These are phyloP conservation scores for Huntiella moniliformis DNA, from an alignment of 2,329 filamentous ascomycete genomes.

Conservation along the genomic window DNA sequence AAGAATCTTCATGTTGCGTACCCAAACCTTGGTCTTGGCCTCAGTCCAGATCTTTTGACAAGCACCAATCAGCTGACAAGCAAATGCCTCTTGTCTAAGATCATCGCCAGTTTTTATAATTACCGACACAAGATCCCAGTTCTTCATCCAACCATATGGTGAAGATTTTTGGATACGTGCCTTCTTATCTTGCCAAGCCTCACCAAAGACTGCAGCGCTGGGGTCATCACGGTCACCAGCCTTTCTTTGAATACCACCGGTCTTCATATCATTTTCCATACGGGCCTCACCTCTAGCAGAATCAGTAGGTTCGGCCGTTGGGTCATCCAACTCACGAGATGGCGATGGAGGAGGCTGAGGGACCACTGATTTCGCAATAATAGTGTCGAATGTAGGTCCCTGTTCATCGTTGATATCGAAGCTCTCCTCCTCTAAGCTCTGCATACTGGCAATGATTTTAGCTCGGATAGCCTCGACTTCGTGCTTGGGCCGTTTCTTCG, in stretches of 20 bases:
- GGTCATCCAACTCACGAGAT: conserved; percentile 5
- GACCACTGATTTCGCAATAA: conserved; percentile 54
- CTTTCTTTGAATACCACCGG: conserved; percentile 60
- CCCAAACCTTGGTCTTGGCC: conserved; percentile 61
- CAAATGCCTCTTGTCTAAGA: conserved; percentile 68
- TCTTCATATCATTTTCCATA: conserved; percentile 83
- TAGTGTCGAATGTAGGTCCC: conserved; percentile 60
- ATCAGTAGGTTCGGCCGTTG: conserved; percentile 20
- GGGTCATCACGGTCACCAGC: conserved; percentile 63
- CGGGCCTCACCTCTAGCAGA: conserved; percentile 52
- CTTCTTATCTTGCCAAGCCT: conserved; percentile 70
- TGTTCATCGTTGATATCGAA: conserved; percentile 58
- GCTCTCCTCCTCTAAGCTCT: conserved; percentile 68
- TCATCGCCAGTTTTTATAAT: conserved; percentile 78
- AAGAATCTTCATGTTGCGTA: conserved; percentile 71
- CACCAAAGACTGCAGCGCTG: conserved; percentile 69
- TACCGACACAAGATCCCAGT: conserved; percentile 73
- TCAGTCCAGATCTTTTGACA: conserved; percentile 71
- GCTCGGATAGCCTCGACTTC: conserved; percentile 71
- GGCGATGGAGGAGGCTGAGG: conserved; percentile 21
- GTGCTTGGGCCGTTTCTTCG: conserved; percentile 58
- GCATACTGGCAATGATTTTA: conserved; percentile 82
- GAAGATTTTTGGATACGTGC: conserved; percentile 69
- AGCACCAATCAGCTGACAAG: conserved; percentile 65
- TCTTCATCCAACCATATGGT: conserved; percentile 76